A percentile compares a stretch with the other conserved stretches of the same genome.
Evolutionary conservation across 2,329 filamentous ascomycete species (phyloP).

Genomic region (Chaetothyriales sp.): DNA sequence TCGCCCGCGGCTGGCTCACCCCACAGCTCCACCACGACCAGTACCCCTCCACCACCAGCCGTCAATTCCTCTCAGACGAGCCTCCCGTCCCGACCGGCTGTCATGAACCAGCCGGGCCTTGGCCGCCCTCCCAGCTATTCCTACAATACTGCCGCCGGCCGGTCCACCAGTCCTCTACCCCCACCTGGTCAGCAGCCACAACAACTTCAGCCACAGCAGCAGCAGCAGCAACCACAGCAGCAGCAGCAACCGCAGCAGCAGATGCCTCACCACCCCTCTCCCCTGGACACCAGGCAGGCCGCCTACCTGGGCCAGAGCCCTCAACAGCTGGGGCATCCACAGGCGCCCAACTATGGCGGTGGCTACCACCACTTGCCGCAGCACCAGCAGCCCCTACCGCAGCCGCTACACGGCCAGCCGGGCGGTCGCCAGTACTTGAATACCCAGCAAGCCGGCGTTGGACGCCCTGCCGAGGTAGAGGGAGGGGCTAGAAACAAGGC

Average conservation of each 20-base stretch:
- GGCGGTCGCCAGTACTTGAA: constrained; percentile 18
- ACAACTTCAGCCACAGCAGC: constrained; percentile 16
- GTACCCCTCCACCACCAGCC: constrained; percentile 20
- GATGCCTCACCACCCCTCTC: constrained; percentile 26
- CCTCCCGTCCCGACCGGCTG: constrained; percentile 31
- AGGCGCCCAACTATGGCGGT: constrained; percentile 32
- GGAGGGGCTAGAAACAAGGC: constrained; percentile 82
- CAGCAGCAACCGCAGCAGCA: background rate
- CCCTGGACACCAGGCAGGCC: constrained; percentile 38
- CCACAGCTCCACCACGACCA: constrained; percentile 14
- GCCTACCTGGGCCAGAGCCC: constrained; percentile 34
- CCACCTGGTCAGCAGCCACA: constrained; percentile 28
- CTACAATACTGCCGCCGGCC: constrained; percentile 36
- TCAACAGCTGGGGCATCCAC: constrained; percentile 22
- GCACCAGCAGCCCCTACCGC: constrained; percentile 8
- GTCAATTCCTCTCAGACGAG: constrained; percentile 34
- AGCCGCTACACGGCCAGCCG: constrained; percentile 20
- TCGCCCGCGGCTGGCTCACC: constrained; percentile 18
- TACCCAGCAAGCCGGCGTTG: constrained; percentile 18
- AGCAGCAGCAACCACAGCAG: background rate
- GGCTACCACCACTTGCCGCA: constrained; percentile 11
- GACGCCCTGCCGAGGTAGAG: constrained; percentile 53
- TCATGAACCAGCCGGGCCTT: constrained; percentile 33
- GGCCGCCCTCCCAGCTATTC: constrained; percentile 51
- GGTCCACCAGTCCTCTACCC: constrained; percentile 39